Conservation (phyloP, 805 yeast genomes). For the Schizosaccharomyces pombe region ASM294v3 CU329670.1:5331501-5332000, state of each 20-base stretch:
- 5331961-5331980: conserved; percentile 23
- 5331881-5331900: conserved; percentile 80
- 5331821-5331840: conserved; percentile 11
- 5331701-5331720: conserved; percentile 25
- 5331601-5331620: conserved; percentile 25
- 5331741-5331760: conserved; percentile 25
- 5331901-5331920: conserved; percentile 93
- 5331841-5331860: conserved; percentile 7
- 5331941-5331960: conserved; percentile 42
- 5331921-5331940: conserved; percentile 56
- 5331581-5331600: conserved; percentile 48
- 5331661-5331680: conserved; percentile 97
- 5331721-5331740: conserved; percentile 8
- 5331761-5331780: conserved; percentile 73
- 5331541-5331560: conserved; percentile 87
- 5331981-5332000: conserved; percentile 33
- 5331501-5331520: conserved; percentile 17
- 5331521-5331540: conserved; percentile 64
- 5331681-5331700: conserved; percentile 59
- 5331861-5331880: conserved; percentile 27
- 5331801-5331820: conserved; percentile 43
- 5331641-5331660: conserved; percentile 81
- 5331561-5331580: conserved; percentile 76
- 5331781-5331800: conserved; percentile 82
- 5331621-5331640: conserved; percentile 37